Evolutionary conservation across 257 asterid species (phyloP), one percentile per base, ranked within the genome.

Genomic region (Coffea canephora): DNA sequence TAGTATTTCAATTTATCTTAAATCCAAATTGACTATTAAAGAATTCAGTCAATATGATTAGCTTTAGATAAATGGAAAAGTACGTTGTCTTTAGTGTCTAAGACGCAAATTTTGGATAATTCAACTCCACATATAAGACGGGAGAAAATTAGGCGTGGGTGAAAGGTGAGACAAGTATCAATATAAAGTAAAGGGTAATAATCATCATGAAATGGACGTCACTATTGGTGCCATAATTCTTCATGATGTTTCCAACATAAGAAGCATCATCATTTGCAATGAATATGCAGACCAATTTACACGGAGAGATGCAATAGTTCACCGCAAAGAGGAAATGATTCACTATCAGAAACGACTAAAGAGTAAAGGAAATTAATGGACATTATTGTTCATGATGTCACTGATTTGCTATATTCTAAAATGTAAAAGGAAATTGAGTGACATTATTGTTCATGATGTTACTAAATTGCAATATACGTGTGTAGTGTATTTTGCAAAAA

Each of bases 171-270:
- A 45, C 27, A 71, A 45, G 10, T 27, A 7, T 46, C 31, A 45
- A 46, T 9, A 11, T 43, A 71, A 71, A 71, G 34, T 3, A 4
- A 45, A n/a, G 36, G 11, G 36, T 11, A 19, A 25, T 25, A 25
- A 65, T 65, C 15, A 61, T 61, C 11, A 61, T 61, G 67, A 61
- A 61, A n/a, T 25, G 69, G 69, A 64, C 69, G 18, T 64, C 69
- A 64, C 69, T 64, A 64, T 25, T 25, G 36, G 18, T n/a, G 11
- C 69, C 27, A 36, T 69, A 36, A 69, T 69, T 69, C 25, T 69
- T 69, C 73, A 69, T 39, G 73, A 69, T 69, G 50, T 27, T 41
- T 69, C 50, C 73, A 69, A 69, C 73, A 39, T 36, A 69, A 36
- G 50, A 39, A 36, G 73, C 73, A 69, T 39, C n/a, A 68, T 68